Percentiles rank a stretch among this genome's conserved stretches.
Conservation (phyloP, 176 grass and related monocot species). For the Themeda triandra region DNA sequence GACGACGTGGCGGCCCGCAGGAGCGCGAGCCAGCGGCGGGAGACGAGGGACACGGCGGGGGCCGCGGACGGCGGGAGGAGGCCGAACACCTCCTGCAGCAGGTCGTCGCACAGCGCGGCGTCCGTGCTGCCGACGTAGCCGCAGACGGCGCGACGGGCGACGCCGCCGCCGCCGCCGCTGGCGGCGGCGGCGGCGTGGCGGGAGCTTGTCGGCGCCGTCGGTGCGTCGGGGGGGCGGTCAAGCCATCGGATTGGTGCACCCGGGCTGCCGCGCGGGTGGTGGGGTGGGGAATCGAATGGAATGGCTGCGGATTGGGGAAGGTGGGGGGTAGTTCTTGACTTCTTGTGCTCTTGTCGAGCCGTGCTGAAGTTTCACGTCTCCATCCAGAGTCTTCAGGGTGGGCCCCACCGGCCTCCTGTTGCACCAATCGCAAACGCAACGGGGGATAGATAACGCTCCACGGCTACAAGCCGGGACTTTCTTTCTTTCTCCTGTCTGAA, state of each 20-base stretch:
- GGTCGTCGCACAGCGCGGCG: conserved; percentile 70
- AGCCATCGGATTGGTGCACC: not conserved
- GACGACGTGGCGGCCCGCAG: conserved; percentile 58
- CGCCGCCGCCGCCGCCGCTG: not conserved
- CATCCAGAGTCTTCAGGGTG: not conserved
- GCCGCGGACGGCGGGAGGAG: conserved; percentile 51
- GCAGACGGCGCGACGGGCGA: not conserved
- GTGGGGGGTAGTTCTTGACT: not conserved
- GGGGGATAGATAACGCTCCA: conserved; percentile 38
- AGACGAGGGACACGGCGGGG: conserved; percentile 72
- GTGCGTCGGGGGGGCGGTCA: not conserved
- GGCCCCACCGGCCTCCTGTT: not conserved
- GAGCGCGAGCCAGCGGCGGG: conserved; percentile 73
- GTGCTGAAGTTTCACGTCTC: not conserved
- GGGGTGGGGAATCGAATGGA: not conserved
- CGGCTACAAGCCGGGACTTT: not conserved
- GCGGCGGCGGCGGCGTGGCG: not conserved
- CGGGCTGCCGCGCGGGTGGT: not conserved
- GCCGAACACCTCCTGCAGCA: conserved; percentile 79
- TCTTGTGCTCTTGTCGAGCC: not conserved
- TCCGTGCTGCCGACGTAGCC: conserved; percentile 40
- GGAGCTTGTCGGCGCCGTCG: conserved; percentile 30
- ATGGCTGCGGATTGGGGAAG: not conserved
- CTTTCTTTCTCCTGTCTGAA: not conserved
- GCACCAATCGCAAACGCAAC: conserved; percentile 34